A percentile compares a stretch with the other conserved stretches of the same genome.
These are phyloP conservation scores for Syncephalis fuscata DNA, from an alignment of 371 early-diverging fungal species.

Conservation along the genomic window DNA sequence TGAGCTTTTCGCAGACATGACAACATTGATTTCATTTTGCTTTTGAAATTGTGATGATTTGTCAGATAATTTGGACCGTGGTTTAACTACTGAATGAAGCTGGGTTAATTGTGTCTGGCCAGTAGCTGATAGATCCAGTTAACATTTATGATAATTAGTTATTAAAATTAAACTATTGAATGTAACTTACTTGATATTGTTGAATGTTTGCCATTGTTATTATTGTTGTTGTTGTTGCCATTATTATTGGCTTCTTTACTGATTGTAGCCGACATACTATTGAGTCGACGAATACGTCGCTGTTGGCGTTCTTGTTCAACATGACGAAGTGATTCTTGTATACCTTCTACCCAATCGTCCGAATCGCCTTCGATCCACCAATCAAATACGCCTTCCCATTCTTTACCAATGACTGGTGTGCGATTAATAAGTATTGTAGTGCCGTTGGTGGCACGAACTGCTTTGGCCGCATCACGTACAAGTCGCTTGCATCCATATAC, in stretches of 20 bases:
- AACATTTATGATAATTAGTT: too few relatives aligned
- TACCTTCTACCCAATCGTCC: conserved; percentile 40
- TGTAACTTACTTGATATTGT: conserved; percentile 1
- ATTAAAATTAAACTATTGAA: too few relatives aligned
- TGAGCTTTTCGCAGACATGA: too few relatives aligned
- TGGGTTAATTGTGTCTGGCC: too few relatives aligned
- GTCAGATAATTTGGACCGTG: too few relatives aligned
- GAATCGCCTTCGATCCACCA: conserved; percentile 67
- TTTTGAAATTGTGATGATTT: too few relatives aligned
- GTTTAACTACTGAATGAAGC: too few relatives aligned
- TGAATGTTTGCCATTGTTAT: too few relatives aligned
- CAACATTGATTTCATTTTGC: too few relatives aligned
- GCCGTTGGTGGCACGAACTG: conserved; percentile 33
- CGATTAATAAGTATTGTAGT: conserved; percentile 41
- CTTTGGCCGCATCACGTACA: conserved; percentile 71
- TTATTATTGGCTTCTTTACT: conserved; percentile 1
- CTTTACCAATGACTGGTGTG: conserved; percentile 33
- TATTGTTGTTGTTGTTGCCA: conserved; percentile 5
- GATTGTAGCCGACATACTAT: neutral
- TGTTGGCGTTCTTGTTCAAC: conserved; percentile 12
- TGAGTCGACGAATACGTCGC: conserved; percentile 6
- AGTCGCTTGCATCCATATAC: conserved; percentile 86
- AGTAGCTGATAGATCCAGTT: too few relatives aligned
- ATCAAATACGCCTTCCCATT: conserved; percentile 81
- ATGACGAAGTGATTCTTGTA: conserved; percentile 13